Conservation (phyloP, 2,329 filamentous ascomycete genomes). For the Lachnum nothofagi region DNA sequence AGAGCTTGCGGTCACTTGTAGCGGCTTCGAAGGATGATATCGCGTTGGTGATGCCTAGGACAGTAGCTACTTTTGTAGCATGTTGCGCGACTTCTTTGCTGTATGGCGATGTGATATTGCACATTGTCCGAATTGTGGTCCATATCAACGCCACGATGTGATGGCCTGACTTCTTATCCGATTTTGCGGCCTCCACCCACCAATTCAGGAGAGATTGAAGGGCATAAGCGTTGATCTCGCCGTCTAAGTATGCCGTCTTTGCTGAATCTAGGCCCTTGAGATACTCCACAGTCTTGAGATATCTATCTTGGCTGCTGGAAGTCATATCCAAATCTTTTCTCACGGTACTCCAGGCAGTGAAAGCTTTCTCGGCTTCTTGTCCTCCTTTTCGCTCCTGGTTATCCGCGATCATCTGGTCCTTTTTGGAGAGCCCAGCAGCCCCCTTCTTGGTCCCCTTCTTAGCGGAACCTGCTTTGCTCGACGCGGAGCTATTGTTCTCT, state of each 20-base stretch:
- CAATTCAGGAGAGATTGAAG: constrained; percentile 44
- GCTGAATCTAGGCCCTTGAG: constrained; percentile 29
- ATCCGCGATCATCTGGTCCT: constrained; percentile 33
- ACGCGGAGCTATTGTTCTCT: constrained; percentile 21
- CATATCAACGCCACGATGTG: constrained; percentile 44
- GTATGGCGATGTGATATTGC: constrained; percentile 34
- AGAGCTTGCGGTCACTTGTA: constrained; percentile 36
- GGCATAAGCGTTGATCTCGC: constrained; percentile 40
- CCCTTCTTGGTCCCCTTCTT: constrained; percentile 37
- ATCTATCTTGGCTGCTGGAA: constrained; percentile 29
- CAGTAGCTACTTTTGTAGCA: constrained; percentile 31
- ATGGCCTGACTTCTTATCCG: constrained; percentile 32
- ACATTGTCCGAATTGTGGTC: constrained; percentile 38
- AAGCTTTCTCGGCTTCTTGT: constrained; percentile 30
- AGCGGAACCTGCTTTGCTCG: constrained; percentile 15
- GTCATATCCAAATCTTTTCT: constrained; percentile 29
- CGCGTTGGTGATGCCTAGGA: constrained; percentile 33
- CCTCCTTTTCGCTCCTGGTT: constrained; percentile 30
- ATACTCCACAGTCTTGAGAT: constrained; percentile 27
- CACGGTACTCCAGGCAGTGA: constrained; percentile 28
- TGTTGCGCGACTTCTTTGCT: constrained; percentile 39
- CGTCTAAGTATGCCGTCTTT: constrained; percentile 28
- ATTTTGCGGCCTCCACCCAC: constrained; percentile 41
- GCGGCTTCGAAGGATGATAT: constrained; percentile 20
- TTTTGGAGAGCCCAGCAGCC: constrained; percentile 34